Evolutionary conservation across 306 rosid genomes (phyloP).

Genomic region (Quercus parvula): DNA sequence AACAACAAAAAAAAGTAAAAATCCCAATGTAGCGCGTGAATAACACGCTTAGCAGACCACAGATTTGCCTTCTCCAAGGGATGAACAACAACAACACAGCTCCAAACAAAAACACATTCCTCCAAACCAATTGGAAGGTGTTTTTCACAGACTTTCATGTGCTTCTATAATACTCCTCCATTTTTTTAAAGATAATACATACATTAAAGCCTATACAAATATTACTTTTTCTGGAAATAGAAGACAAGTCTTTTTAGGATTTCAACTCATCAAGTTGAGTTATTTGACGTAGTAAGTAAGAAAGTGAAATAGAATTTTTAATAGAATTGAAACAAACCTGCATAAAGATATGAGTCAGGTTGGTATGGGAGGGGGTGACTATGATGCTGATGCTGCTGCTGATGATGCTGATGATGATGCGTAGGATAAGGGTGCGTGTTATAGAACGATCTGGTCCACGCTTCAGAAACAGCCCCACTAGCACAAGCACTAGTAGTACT

Average conservation of each 20-base stretch:
- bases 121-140: slow-evolving; percentile 50
- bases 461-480: slow-evolving; percentile 27
- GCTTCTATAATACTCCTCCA: not conserved
- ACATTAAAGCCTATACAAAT: too few species aligned
- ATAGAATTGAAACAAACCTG: slow-evolving; percentile 40
- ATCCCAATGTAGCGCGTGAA: not conserved
- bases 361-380: slow-evolving; percentile 46
- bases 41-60: not conserved
- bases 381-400: slow-evolving; percentile 31
- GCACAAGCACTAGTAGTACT: not conserved
- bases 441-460: slow-evolving; percentile 65
- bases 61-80: too few species aligned
- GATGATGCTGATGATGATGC: slow-evolving; percentile 38
- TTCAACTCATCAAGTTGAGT: too few species aligned
- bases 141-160: slow-evolving; percentile 43
- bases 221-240: too few species aligned
- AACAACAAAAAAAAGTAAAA: too few species aligned
- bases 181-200: not conserved
- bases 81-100: too few species aligned
- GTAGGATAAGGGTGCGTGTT: slow-evolving; percentile 87
- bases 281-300: too few species aligned
- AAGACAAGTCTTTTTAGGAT: too few species aligned
- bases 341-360: slow-evolving; percentile 52
- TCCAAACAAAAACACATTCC: slow-evolving; percentile 19
- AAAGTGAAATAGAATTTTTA: too few species aligned